phyloP scores from a whole-genome alignment of 2,329 filamentous ascomycete genomes.

The Aureobasidium sp. region DNA sequence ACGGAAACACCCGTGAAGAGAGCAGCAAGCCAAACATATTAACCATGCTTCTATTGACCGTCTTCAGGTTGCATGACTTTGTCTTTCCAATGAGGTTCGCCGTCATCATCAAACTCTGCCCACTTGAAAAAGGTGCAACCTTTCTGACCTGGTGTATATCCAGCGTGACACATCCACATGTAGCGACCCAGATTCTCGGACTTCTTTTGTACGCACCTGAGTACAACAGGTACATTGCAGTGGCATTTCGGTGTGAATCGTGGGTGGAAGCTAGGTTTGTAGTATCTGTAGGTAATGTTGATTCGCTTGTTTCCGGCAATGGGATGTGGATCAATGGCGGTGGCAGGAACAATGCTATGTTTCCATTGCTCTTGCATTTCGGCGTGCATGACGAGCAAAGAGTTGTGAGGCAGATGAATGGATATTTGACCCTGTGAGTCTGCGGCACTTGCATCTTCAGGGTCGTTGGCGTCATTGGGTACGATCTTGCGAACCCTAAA shows the following conservation, averaged over 20 bases:
- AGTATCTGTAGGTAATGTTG: constrained; percentile 90
- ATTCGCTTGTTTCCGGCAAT: constrained; percentile 71
- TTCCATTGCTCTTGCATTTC: constrained; percentile 99
- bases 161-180: constrained; percentile 88
- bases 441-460: constrained; percentile 28
- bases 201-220: constrained; percentile 73
- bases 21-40: neutral
- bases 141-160: constrained; percentile 56
- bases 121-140: constrained; percentile 72
- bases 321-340: constrained; percentile 75
- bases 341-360: constrained; percentile 68
- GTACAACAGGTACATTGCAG: constrained; percentile 58
- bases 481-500: constrained; percentile 77
- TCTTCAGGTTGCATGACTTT: neutral
- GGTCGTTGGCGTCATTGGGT: constrained; percentile 43
- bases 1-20: neutral
- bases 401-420: constrained; percentile 91
- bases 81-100: constrained; percentile 58
- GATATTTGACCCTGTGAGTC: constrained; percentile 78
- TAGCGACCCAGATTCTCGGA: constrained; percentile 69
- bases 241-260: constrained; percentile 66
- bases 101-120: constrained; percentile 81
- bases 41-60: neutral
- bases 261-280: constrained; percentile 68
- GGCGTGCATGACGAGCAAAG: constrained; percentile 88